phyloP scores from a whole-genome alignment of 345 rosid genomes.

The Eucalyptus fibrosa region DNA sequence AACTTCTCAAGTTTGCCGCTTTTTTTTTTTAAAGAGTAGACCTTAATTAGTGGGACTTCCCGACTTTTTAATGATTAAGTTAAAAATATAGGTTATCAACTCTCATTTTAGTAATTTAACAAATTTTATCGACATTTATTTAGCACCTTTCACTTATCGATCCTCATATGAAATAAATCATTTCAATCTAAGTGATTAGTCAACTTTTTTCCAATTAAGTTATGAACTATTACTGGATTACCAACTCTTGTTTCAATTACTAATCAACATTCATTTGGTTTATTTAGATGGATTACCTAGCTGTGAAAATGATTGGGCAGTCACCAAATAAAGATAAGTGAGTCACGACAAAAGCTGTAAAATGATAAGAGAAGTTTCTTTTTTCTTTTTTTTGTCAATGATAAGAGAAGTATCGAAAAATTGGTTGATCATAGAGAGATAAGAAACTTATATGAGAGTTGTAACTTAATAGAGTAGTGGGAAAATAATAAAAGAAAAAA shows the following conservation, averaged over 20 bases:
- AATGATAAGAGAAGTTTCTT: not conserved
- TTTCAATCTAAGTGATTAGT: not conserved
- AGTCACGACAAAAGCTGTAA: not conserved
- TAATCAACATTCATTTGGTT: not conserved
- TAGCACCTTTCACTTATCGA: not conserved
- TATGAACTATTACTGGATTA: not conserved
- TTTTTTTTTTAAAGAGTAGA: not conserved
- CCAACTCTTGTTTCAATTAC: not conserved
- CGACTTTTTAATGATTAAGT: not conserved
- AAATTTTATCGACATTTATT: not conserved
- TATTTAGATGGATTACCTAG: not conserved
- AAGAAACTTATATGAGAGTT: not conserved
- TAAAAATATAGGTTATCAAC: not conserved
- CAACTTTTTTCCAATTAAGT: not conserved
- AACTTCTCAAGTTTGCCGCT: not conserved
- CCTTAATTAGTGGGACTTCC: not conserved
- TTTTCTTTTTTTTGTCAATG: not conserved
- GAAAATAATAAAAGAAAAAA: not conserved
- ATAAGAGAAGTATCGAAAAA: not conserved
- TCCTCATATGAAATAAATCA: not conserved
- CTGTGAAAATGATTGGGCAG: not conserved
- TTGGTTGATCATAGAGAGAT: not conserved
- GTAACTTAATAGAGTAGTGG: not conserved
- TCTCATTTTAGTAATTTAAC: not conserved
- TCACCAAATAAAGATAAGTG: not conserved